phyloP scores from a whole-genome alignment of 202 grass and related monocot species.

The Panicum hallii region DNA sequence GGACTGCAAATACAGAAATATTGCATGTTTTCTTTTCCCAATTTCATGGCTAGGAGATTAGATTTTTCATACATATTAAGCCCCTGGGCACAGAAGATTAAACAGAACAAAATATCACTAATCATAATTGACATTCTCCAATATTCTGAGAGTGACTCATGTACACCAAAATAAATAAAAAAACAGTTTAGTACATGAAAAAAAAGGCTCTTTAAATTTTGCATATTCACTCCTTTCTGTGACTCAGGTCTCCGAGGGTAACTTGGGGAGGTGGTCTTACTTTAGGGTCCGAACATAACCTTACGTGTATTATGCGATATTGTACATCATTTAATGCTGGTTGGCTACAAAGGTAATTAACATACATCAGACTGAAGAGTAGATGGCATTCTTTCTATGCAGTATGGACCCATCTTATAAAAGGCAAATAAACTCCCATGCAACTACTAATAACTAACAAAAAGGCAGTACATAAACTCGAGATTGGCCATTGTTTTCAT shows the following conservation, averaged over 20 bases:
- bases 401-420: neutral
- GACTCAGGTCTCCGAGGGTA: conserved; percentile 14
- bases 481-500: neutral
- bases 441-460: conserved; percentile 3
- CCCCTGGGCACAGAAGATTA: neutral
- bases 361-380: neutral
- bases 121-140: too few species aligned
- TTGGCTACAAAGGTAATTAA: conserved; percentile 31
- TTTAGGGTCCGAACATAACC: neutral
- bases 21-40: neutral
- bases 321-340: neutral
- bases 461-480: conserved; percentile 22
- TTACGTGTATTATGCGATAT: conserved; percentile 19
- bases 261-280: conserved; percentile 9
- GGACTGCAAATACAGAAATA: neutral
- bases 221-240: neutral
- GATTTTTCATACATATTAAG: conserved; percentile 1
- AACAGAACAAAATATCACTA: conserved; percentile 13
- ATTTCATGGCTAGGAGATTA: neutral
- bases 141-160: neutral
- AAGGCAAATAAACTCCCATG: conserved; percentile 22
- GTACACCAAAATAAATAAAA: conserved; percentile 13
- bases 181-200: conserved; percentile 7
- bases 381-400: neutral
- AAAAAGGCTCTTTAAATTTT: neutral